These are phyloP conservation scores for Domatiomyces globalis DNA, from an alignment of 2,329 filamentous ascomycete species.

Conservation along the genomic window DNA sequence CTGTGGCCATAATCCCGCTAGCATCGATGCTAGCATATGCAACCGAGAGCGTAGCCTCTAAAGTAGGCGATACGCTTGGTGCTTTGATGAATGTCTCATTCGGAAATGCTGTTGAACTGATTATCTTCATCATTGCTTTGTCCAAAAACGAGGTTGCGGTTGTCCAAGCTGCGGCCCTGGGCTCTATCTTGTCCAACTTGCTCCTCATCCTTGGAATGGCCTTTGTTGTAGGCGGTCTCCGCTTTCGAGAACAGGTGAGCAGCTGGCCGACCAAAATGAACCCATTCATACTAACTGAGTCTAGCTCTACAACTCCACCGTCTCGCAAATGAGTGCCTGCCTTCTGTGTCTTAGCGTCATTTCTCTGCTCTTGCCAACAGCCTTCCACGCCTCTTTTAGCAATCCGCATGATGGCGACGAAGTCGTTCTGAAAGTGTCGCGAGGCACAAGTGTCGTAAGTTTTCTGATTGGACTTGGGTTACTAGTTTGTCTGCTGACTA, in stretches of 20 bases:
- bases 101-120: conserved; percentile 65
- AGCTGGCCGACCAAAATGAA: conserved; percentile 32
- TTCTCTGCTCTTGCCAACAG: conserved; percentile 75
- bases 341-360: conserved; percentile 80
- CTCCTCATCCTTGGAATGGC: conserved; percentile 84
- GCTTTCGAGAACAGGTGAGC: conserved; percentile 60
- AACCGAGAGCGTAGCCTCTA: conserved; percentile 59
- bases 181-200: conserved; percentile 78
- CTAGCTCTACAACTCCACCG: conserved; percentile 77
- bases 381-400: conserved; percentile 78
- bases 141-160: conserved; percentile 76
- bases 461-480: background rate
- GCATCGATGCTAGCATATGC: conserved; percentile 58
- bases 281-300: background rate
- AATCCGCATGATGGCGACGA: conserved; percentile 48
- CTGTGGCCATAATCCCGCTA: conserved; percentile 59
- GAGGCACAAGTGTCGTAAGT: conserved; percentile 66
- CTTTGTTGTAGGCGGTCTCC: conserved; percentile 72
- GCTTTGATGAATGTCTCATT: conserved; percentile 64
- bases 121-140: conserved; percentile 68
- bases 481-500: conserved; percentile 35
- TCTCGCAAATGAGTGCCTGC: conserved; percentile 93
- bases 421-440: conserved; percentile 69
- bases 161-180: conserved; percentile 78
- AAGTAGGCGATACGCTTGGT: conserved; percentile 58